phyloP scores from a whole-genome alignment of 208 protist species.

The Blechomonas ayalai region DNA sequence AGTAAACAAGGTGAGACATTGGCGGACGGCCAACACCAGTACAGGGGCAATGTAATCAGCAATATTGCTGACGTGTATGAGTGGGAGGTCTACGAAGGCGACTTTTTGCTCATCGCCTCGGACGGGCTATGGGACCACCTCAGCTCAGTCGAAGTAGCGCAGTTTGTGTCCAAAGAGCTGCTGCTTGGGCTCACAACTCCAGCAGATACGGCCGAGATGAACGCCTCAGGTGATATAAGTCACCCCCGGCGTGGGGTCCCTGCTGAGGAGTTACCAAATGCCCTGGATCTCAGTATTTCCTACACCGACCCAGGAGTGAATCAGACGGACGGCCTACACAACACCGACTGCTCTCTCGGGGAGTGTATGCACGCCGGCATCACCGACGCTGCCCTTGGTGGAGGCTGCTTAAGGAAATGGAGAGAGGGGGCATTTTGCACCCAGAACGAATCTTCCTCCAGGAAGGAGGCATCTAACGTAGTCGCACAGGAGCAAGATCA shows the following conservation, averaged over 20 bases:
- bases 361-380: no score
- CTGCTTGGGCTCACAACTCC: no score
- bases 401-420: no score
- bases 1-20: background rate
- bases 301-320: background rate
- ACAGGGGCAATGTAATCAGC: constrained; percentile 43
- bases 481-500: no score
- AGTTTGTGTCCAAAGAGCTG: constrained; percentile 37
- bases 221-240: constrained; percentile 13
- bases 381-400: no score
- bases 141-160: constrained; percentile 35
- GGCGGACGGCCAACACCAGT: background rate
- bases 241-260: background rate
- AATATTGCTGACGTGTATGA: constrained; percentile 74
- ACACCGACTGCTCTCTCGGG: no score
- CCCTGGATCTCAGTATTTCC: background rate
- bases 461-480: no score
- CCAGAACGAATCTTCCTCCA: no score
- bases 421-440: no score
- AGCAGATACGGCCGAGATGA: no score
- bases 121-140: constrained; percentile 81
- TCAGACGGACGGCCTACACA: background rate
- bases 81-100: constrained; percentile 32
- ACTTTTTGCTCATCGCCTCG: constrained; percentile 73
- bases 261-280: background rate